A percentile compares a stretch with the other conserved stretches of the same genome.
Conservation (phyloP, 805 yeast species). For the Wickerhamomyces strasburgensis region DNA sequence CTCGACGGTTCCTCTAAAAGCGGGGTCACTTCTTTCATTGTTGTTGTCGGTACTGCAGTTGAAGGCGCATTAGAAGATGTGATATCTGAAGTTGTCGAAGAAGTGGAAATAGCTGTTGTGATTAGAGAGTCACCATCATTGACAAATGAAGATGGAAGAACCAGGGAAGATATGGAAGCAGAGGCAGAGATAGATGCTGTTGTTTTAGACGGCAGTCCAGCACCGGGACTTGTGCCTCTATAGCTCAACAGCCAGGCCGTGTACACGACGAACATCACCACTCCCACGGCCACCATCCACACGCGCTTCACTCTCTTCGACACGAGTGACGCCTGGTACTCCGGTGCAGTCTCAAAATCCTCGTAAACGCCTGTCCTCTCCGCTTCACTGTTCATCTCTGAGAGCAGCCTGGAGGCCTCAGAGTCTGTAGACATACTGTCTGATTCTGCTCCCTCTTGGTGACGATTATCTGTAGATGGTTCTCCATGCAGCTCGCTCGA, state of each 20-base stretch:
- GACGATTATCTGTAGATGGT: background rate
- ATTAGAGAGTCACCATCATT: too few species aligned
- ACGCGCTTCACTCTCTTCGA: constrained; percentile 5
- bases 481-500: background rate
- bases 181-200: too few species aligned
- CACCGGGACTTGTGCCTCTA: constrained; percentile 1
- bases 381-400: constrained; percentile 8
- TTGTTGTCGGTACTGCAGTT: constrained; percentile 1
- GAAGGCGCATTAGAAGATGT: too few species aligned
- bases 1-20: constrained; percentile 11
- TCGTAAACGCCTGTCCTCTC: constrained; percentile 5
- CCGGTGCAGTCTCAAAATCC: constrained; percentile 6
- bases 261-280: constrained; percentile 6
- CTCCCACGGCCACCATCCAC: constrained; percentile 1
- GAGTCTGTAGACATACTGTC: constrained; percentile 5
- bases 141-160: too few species aligned
- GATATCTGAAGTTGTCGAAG: too few species aligned
- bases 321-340: constrained; percentile 3
- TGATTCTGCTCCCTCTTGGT: too few species aligned
- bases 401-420: constrained; percentile 6
- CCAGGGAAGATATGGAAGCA: too few species aligned
- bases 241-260: constrained; percentile 13
- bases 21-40: constrained; percentile 3
- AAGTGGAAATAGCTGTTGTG: too few species aligned
- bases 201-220: too few species aligned